Evolutionary conservation across 1,139 yeast genomes (phyloP).

Genomic region (Chernovozyma sophiae-reginae): DNA sequence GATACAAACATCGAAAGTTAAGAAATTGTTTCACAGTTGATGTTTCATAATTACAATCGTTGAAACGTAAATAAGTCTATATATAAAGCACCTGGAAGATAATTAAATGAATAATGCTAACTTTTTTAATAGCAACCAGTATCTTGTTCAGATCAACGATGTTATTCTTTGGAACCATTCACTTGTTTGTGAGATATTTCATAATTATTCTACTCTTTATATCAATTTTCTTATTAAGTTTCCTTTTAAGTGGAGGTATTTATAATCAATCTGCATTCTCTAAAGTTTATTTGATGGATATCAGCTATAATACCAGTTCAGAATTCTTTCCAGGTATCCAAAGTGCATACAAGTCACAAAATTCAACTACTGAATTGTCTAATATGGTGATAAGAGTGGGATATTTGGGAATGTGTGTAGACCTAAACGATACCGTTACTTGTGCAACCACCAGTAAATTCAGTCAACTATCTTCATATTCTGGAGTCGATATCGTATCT

Average conservation of each 20-base stretch:
- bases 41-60: no score
- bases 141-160: neutral
- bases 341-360: conserved; percentile 20
- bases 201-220: conserved; percentile 26
- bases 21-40: no score
- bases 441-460: conserved; percentile 31
- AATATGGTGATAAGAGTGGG: conserved; percentile 44
- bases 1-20: no score
- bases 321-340: conserved; percentile 32
- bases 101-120: no score
- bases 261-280: conserved; percentile 37
- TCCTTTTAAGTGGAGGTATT: conserved; percentile 52
- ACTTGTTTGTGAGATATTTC: neutral
- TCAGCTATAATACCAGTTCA: conserved; percentile 42
- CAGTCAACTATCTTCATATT: conserved; percentile 16
- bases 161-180: neutral
- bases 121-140: no score
- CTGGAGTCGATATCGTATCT: conserved; percentile 21
- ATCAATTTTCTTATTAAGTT: conserved; percentile 40
- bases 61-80: no score
- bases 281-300: conserved; percentile 41
- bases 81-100: no score
- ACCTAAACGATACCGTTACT: conserved; percentile 19
- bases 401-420: conserved; percentile 48
- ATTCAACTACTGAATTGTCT: conserved; percentile 18